Conservation (phyloP, 805 yeast species). For the Wickerhamiella musiphila region DNA sequence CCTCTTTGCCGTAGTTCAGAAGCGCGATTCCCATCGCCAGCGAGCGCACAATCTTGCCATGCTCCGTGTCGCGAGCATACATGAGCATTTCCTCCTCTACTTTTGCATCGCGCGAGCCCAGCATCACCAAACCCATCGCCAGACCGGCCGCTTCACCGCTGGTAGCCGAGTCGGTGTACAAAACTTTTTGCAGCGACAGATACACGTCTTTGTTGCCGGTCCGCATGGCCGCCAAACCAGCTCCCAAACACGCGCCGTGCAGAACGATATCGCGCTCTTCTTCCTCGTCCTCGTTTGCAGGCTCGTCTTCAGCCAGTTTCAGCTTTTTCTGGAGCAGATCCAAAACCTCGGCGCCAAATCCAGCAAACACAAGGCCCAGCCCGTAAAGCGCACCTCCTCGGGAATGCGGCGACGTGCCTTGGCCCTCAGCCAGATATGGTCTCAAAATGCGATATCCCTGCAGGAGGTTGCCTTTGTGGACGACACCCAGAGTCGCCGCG, state of each 20-base stretch:
- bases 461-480: constrained; percentile 83
- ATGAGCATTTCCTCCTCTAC: constrained; percentile 67
- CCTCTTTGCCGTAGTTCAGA: constrained; percentile 73
- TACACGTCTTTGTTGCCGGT: constrained; percentile 55
- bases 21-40: constrained; percentile 78
- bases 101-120: constrained; percentile 65
- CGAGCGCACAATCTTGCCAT: constrained; percentile 90
- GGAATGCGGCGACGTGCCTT: constrained; percentile 59
- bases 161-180: constrained; percentile 79
- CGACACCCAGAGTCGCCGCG: constrained; percentile 94
- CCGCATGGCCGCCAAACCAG: constrained; percentile 96
- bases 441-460: constrained; percentile 76
- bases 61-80: constrained; percentile 89
- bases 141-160: constrained; percentile 95
- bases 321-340: constrained; percentile 60
- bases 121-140: constrained; percentile 89
- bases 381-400: constrained; percentile 94
- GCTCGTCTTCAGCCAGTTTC: constrained; percentile 28
- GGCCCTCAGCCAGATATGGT: constrained; percentile 76
- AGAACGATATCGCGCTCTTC: constrained; percentile 75
- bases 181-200: constrained; percentile 65
- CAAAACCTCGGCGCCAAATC: constrained; percentile 73
- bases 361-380: constrained; percentile 85
- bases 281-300: constrained; percentile 28
- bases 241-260: constrained; percentile 92